phyloP scores from a whole-genome alignment of 2,329 filamentous ascomycete species.

The Calonectria leucothoes region DNA sequence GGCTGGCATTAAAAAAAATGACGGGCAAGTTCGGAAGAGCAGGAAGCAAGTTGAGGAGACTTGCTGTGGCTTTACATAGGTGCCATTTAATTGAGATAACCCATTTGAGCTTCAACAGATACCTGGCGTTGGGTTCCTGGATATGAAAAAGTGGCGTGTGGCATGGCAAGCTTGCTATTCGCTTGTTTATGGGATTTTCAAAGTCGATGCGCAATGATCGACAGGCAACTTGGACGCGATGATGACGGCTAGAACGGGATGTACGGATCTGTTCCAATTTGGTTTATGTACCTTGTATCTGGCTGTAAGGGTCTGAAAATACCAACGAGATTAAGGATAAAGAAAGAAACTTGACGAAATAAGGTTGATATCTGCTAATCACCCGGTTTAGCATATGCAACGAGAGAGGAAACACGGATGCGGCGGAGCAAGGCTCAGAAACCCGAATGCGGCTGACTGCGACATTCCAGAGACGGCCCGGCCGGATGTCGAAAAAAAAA shows the following conservation, averaged over 20 bases:
- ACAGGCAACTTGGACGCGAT: neutral
- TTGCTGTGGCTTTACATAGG: slow-evolving; percentile 28
- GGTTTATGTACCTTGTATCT: neutral
- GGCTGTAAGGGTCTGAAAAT: neutral
- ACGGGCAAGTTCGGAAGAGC: slow-evolving; percentile 24
- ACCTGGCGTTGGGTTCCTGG: neutral
- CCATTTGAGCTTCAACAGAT: slow-evolving; percentile 25
- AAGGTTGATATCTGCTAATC: neutral
- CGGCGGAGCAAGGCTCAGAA: neutral
- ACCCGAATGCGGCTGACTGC: neutral
- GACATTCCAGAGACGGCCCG: neutral
- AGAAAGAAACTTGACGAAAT: neutral
- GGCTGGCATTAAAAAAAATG: slow-evolving; percentile 28
- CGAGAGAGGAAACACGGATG: neutral
- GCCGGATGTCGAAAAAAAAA: neutral
- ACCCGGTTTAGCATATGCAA: neutral
- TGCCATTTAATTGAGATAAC: slow-evolving; percentile 36
- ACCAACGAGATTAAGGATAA: neutral
- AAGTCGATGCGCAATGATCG: neutral
- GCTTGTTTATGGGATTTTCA: neutral
- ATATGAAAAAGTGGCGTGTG: neutral
- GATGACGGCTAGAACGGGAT: neutral
- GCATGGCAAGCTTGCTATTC: neutral
- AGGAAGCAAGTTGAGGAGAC: slow-evolving; percentile 14
- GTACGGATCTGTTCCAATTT: neutral